Evolutionary conservation across 2,329 filamentous ascomycete species (phyloP).

Genomic region (Neophaeococcomyces aloes): DNA sequence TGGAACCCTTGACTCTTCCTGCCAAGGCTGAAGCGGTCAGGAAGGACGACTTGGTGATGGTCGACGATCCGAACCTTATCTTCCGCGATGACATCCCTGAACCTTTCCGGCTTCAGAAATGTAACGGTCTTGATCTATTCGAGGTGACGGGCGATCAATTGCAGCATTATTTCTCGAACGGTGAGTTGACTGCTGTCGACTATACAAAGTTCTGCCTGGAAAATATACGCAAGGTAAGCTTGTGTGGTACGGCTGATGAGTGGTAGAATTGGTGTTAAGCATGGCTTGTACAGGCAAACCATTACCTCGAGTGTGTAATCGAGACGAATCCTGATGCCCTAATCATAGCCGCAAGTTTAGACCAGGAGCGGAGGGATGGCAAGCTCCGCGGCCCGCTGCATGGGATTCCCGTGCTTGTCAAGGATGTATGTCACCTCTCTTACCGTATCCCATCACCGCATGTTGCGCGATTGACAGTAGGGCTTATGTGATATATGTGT

Average conservation of each 20-base stretch:
- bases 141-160: constrained; percentile 61
- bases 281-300: constrained; percentile 50
- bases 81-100: too few relatives aligned
- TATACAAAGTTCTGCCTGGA: constrained; percentile 44
- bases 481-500: constrained; percentile 17
- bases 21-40: too few relatives aligned
- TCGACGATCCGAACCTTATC: too few relatives aligned
- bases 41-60: too few relatives aligned
- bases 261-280: constrained; percentile 20
- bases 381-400: constrained; percentile 25
- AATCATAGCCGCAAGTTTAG: constrained; percentile 18
- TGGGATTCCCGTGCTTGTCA: constrained; percentile 28
- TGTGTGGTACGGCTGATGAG: constrained; percentile 5
- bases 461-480: constrained; percentile 23
- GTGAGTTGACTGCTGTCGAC: constrained; percentile 47
- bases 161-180: constrained; percentile 45
- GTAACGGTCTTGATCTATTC: constrained; percentile 24
- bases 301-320: constrained; percentile 26
- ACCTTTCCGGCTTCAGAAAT: too few relatives aligned
- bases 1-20: too few relatives aligned
- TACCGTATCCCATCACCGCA: not conserved
- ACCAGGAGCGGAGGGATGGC: constrained; percentile 22
- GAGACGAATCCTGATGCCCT: constrained; percentile 23
- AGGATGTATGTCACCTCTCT: constrained; percentile 29
- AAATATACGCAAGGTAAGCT: not conserved